These are phyloP conservation scores for Solanum raphanifolium DNA, from an alignment of 257 asterid genomes.

Conservation along the genomic window DNA sequence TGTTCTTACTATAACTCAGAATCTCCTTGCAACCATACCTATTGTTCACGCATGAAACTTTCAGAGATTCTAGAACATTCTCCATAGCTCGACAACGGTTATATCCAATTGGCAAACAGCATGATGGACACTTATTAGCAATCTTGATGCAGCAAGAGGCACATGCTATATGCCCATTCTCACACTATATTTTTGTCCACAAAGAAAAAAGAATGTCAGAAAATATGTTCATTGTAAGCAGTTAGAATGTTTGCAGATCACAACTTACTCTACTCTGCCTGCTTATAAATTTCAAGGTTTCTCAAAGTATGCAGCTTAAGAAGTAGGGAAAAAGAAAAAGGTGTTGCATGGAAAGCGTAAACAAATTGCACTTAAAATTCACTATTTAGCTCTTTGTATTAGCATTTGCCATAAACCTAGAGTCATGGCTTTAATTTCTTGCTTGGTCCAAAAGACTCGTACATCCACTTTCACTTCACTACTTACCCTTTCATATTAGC, in stretches of 20 bases:
- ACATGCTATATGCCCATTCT: slow-evolving; percentile 78
- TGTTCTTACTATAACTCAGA: slow-evolving; percentile 25
- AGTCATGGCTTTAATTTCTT: not conserved
- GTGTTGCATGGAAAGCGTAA: not conserved
- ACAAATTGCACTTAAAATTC: not conserved
- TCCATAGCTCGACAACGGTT: slow-evolving; percentile 74
- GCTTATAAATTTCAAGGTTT: not conserved
- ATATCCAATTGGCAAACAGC: slow-evolving; percentile 55
- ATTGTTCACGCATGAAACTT: slow-evolving; percentile 28
- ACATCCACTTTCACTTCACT: not conserved
- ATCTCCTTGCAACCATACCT: slow-evolving; percentile 42
- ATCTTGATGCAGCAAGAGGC: slow-evolving; percentile 49
- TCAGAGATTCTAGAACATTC: slow-evolving; percentile 53
- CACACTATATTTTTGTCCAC: slow-evolving; percentile 36
- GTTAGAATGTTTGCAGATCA: not conserved
- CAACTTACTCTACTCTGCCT: not conserved
- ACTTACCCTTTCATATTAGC: not conserved
- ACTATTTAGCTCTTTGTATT: not conserved
- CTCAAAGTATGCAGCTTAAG: not conserved
- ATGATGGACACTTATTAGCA: slow-evolving; percentile 46
- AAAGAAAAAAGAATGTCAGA: slow-evolving; percentile 6
- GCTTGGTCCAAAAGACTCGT: not conserved
- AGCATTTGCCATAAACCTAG: not conserved
- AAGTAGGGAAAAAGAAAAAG: not conserved
- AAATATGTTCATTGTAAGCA: not conserved